Evolutionary conservation across 306 rosid genomes (phyloP).

Genomic region (Prunus persica): Prunus_persica_NCBIv2 NC_034013.1:15326001-15326500

Average conservation of each 20-base stretch:
- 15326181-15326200: not conserved
- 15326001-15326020: not conserved
- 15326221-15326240: not conserved
- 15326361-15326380: constrained; percentile 15
- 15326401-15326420: constrained; percentile 18
- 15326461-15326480: constrained; percentile 67
- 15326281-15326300: not conserved
- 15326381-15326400: constrained; percentile 7
- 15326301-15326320: not conserved
- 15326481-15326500: constrained; percentile 67
- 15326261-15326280: not conserved
- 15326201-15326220: not conserved
- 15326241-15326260: not conserved
- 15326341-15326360: not conserved
- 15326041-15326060: constrained; percentile 34
- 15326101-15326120: constrained; percentile 97
- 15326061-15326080: constrained; percentile 74
- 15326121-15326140: constrained; percentile 57
- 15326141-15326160: not conserved
- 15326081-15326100: constrained; percentile 88
- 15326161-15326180: not conserved
- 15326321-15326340: not conserved
- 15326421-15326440: constrained; percentile 72
- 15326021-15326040: constrained; percentile 22
- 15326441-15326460: constrained; percentile 81